These are phyloP conservation scores for Tolypocladium paradoxum DNA, from an alignment of 2,329 filamentous ascomycete genomes.

Conservation along the genomic window DNA sequence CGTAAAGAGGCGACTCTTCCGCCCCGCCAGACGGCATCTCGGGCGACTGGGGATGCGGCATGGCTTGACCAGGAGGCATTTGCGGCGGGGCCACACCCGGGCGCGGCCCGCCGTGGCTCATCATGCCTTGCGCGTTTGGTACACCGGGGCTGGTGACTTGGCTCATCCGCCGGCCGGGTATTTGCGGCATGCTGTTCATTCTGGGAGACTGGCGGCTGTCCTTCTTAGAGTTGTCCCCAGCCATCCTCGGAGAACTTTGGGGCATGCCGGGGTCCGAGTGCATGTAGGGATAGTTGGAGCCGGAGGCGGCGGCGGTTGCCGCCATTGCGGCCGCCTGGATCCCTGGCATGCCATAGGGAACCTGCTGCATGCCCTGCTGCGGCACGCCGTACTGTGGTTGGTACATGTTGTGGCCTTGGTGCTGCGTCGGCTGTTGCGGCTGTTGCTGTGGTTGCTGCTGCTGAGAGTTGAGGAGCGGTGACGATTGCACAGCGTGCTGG, in stretches of 20 bases:
- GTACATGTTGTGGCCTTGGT: constrained; percentile 60
- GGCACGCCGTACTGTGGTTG: constrained; percentile 66
- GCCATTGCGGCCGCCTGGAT: constrained; percentile 90
- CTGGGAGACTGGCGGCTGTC: constrained; percentile 70
- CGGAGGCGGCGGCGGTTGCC: constrained; percentile 80
- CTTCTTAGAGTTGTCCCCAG: constrained; percentile 59
- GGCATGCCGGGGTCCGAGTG: constrained; percentile 56
- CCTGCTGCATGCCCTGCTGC: constrained; percentile 57
- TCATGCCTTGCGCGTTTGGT: constrained; percentile 61
- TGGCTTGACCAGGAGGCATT: constrained; percentile 51
- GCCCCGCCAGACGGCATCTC: constrained; percentile 63
- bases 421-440: constrained; percentile 16
- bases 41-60: constrained; percentile 63
- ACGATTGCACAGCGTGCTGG: constrained; percentile 59
- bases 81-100: constrained; percentile 45
- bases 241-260: constrained; percentile 69
- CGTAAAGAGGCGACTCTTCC: constrained; percentile 91
- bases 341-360: constrained; percentile 62
- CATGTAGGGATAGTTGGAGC: constrained; percentile 65
- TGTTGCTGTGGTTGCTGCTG: constrained; percentile 34
- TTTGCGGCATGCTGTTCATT: constrained; percentile 51
- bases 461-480: constrained; percentile 71
- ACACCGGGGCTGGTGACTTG: constrained; percentile 67
- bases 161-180: constrained; percentile 60
- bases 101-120: constrained; percentile 53